Evolutionary conservation across 2,329 filamentous ascomycete species (phyloP), one percentile per base, ranked within the genome.

Genomic region (Macrophomina tecta): DNA sequence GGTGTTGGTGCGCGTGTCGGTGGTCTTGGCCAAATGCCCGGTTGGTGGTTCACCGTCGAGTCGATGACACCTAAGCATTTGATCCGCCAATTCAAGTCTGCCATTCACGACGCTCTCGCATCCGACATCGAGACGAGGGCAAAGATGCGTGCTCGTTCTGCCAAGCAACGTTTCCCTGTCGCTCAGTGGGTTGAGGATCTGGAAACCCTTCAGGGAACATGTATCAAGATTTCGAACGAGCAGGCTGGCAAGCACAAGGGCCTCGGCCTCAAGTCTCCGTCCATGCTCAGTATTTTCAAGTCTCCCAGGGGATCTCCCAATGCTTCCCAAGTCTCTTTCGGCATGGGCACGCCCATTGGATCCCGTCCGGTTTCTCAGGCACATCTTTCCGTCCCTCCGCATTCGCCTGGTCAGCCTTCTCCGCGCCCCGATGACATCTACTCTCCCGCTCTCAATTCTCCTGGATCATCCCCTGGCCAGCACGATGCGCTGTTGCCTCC

Each of bases 1-100:
- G 88, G 88, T 70, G 87, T 90, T 66, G 89, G 88, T 53, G 86
- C 88, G 45, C 82, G 87, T 64, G 89, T 90, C 45, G 88, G 88
- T 70, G 89, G 88, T 65, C 81, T 90, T 16, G 72, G 88, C n/a
- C 86, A 89, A 73, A 90, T 90, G 88, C 89, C 89, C 23, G 89
- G 89, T 30, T 90, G 88, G 85, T 90, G 88, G 88, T 90, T 86
- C 74, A 90, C 88, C 0, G 85, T 90, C 66, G 89, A 90, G 74
- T 89, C 87, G 0, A 87, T 84, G 5, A 86, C 86, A 1, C 88
- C 87, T 0, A 83, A 83, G 51, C 88, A 90, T 78, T 77, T 90
- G 51, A 80, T 90, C 64, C 84, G 86, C 53, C 89, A 90, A 73
- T 90, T 90, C 80, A 88, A 86, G 74, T 81, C 83, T 69, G 86